These are phyloP conservation scores for Colletotrichum echinochloae DNA, from an alignment of 2,329 filamentous ascomycete species.

Conservation along the genomic window DNA sequence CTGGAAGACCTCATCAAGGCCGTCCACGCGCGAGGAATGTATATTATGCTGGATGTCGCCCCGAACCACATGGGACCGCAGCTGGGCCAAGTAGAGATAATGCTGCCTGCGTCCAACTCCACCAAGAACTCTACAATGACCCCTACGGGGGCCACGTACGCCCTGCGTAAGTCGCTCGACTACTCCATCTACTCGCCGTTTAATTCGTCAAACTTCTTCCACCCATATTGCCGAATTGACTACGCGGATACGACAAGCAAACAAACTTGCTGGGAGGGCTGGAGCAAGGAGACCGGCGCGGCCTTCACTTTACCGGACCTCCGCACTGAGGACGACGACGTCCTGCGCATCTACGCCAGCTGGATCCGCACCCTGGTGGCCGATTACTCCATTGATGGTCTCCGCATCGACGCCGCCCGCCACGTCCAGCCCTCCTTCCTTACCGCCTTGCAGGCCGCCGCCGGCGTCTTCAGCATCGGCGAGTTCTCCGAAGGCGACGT, in stretches of 20 bases:
- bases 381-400: background rate
- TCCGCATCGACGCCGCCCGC: background rate
- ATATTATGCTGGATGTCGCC: background rate
- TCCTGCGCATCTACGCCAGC: background rate
- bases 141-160: background rate
- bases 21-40: background rate
- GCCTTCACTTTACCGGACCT: background rate
- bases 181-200: background rate
- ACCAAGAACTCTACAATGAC: background rate
- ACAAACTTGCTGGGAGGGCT: background rate
- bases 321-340: background rate
- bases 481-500: background rate
- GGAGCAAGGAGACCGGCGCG: background rate
- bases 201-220: background rate
- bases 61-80: background rate
- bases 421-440: background rate
- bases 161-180: background rate
- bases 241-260: background rate
- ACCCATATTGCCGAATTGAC: background rate
- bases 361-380: background rate
- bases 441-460: background rate
- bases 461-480: background rate
- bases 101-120: background rate
- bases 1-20: background rate
- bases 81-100: background rate